phyloP scores from a whole-genome alignment of 192 early-diverging fungal genomes.

The Powellomyces hirtus region DNA sequence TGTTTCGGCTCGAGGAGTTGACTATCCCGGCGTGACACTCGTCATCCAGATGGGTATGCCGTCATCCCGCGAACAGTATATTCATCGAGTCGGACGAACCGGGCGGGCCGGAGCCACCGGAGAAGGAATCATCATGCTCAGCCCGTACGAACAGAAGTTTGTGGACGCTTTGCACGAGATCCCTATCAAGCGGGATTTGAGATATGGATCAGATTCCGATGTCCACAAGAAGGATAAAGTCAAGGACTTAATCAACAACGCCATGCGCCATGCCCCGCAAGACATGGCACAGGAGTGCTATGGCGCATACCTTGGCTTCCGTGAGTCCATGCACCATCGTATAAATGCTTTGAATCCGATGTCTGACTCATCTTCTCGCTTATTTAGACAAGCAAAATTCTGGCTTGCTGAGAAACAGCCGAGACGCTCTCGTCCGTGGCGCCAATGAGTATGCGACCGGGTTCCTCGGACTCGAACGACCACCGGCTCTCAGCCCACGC shows the following conservation, averaged over 20 bases:
- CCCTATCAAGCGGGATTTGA: slow-evolving; percentile 23
- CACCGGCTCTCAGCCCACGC: slow-evolving; percentile 11
- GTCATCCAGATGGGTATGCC: slow-evolving; percentile 90
- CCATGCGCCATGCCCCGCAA: slow-evolving; percentile 35
- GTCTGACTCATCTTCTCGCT: not conserved
- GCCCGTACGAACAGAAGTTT: slow-evolving; percentile 77
- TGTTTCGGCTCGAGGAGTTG: slow-evolving; percentile 95
- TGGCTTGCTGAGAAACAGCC: not conserved
- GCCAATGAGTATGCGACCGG: slow-evolving; percentile 26
- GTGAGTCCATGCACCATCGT: not conserved
- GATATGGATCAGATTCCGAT: not conserved
- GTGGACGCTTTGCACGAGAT: slow-evolving; percentile 38
- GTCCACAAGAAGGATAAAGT: slow-evolving; percentile 8
- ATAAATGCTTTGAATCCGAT: not conserved
- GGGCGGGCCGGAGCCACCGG: slow-evolving; percentile 92
- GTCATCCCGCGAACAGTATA: slow-evolving; percentile 79
- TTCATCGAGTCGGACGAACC: slow-evolving; percentile 95
- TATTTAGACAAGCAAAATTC: slow-evolving; percentile 15
- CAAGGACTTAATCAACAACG: slow-evolving; percentile 29
- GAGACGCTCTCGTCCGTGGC: slow-evolving; percentile 19
- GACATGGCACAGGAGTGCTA: slow-evolving; percentile 55
- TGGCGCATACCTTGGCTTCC: slow-evolving; percentile 54
- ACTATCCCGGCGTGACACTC: slow-evolving; percentile 89
- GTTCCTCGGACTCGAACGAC: slow-evolving; percentile 15
- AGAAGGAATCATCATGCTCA: slow-evolving; percentile 77